A percentile compares a stretch with the other conserved stretches of the same genome.
Evolutionary conservation across 257 asterid species (phyloP).

Genomic region (Solanum virginianum): DNA sequence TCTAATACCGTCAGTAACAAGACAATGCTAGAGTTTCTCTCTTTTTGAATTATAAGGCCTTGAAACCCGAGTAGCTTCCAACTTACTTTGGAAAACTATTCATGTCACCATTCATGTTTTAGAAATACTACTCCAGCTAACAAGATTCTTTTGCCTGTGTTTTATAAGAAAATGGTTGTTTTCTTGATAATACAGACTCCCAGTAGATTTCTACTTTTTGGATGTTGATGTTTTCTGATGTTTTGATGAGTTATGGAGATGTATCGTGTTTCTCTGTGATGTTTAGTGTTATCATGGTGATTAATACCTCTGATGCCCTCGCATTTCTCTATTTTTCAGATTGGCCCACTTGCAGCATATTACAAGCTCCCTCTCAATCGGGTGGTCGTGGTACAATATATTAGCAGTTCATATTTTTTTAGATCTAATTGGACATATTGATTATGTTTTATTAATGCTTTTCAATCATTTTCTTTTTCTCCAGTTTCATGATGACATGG

Average conservation of each 20-base stretch:
- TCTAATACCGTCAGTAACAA: not conserved
- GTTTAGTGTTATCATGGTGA: not conserved
- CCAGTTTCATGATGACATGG: conserved; percentile 91
- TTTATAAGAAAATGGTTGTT: not conserved
- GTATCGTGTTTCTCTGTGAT: not conserved
- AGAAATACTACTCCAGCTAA: not conserved
- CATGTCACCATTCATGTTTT: not conserved
- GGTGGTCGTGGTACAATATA: conserved; percentile 55
- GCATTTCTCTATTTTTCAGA: conserved; percentile 24
- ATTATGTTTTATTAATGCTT: not conserved
- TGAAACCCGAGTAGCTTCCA: not conserved
- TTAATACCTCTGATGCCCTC: not conserved
- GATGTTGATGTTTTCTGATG: not conserved
- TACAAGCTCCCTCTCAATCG: conserved; percentile 95
- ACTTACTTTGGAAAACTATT: not conserved
- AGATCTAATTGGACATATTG: not conserved
- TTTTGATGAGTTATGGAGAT: not conserved
- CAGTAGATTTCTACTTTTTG: too few relatives aligned
- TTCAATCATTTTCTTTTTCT: not conserved
- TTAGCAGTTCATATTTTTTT: not conserved
- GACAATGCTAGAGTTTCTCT: not conserved
- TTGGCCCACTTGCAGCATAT: conserved; percentile 92
- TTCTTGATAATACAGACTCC: conserved; percentile 52
- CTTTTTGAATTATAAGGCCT: not conserved
- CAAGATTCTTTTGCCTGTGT: not conserved